Evolutionary conservation across 495 filamentous ascomycete genomes (phyloP), one percentile per base, ranked within the genome.

Genomic region (Penicillium atrosanguineum): DNA sequence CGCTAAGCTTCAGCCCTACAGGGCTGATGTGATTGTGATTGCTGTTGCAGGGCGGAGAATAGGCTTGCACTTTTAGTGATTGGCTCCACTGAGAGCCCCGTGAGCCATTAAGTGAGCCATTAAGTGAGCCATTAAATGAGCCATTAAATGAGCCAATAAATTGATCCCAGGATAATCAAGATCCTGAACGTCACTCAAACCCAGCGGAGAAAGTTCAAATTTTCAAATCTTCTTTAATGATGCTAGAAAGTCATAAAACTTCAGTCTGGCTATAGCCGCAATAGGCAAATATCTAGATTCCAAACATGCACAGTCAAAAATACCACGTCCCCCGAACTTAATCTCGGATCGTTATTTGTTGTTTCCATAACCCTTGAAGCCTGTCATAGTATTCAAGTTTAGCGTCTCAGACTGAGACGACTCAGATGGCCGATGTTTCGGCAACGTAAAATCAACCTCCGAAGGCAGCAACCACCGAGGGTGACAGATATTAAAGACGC

Each of bases 401-500:
- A 34, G 31, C 11, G 31, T 15, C 31, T 14, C 31, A 15, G 9
- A 1, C 31, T 12, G 3, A 4, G 12, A 34, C 31, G 31, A 34
- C 8, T 34, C 31, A 12, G 31, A 14, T 4, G 11, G 9, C 12
- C 31, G 9, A 9, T 34, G 9, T 34, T 34, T 34, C 31, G 31
- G 31, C 31, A 34, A 34, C 11, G 31, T 14, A 15, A 34, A 34
- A 14, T 14, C 31, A 15, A 15, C 14, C 9, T 34, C 31, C 3
- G 9, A 34, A 1, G 67, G 66, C 45, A 76, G 55, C 44, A 78
- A 52, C 76, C 74, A 79, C 1, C 70, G 75, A 15, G 79, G 79
- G 52, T 79, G 74, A 19, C 78, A 54, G 18, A 82, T 39, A 55
- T 82, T 83, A 50, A 82, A 85, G 9, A 83, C 63, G 0, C 37